A percentile compares a stretch with the other conserved stretches of the same genome.
Evolutionary conservation across 768 basidiomycete species (phyloP).

Genomic region (Lentinula sp.): DNA sequence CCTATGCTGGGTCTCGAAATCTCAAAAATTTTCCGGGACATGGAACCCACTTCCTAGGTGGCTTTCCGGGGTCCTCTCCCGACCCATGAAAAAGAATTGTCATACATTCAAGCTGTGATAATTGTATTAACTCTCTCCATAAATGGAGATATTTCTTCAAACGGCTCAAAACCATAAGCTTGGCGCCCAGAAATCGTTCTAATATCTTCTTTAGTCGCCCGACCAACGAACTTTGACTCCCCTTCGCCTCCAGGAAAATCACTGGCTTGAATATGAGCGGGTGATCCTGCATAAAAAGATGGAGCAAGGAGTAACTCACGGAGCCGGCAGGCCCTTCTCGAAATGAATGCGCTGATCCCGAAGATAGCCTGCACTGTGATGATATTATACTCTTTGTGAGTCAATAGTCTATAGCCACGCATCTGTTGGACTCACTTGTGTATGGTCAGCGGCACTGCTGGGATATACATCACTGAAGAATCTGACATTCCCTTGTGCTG

Average conservation of each 20-base stretch:
- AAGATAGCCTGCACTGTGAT: slow-evolving; percentile 38
- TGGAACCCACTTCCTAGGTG: no score
- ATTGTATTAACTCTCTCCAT: background rate
- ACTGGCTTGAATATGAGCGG: slow-evolving; percentile 16
- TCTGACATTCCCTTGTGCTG: slow-evolving; percentile 40
- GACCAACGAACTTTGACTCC: slow-evolving; percentile 36
- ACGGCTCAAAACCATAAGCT: slow-evolving; percentile 2
- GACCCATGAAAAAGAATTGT: no score
- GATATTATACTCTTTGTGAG: background rate
- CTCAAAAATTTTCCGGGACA: no score
- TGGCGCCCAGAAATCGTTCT: background rate
- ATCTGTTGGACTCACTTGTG: slow-evolving; percentile 31
- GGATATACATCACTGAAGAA: slow-evolving; percentile 54
- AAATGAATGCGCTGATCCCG: slow-evolving; percentile 45
- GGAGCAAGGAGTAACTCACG: slow-evolving; percentile 24
- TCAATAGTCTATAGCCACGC: background rate
- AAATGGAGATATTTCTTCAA: background rate
- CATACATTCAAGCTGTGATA: background rate
- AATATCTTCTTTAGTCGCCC: slow-evolving; percentile 28
- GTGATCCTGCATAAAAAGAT: no score
- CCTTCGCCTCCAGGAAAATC: slow-evolving; percentile 51
- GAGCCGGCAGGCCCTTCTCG: slow-evolving; percentile 39
- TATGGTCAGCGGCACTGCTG: slow-evolving; percentile 43
- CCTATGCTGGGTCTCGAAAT: no score
- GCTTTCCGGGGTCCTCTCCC: no score